A percentile compares a stretch with the other conserved stretches of the same genome.
These are phyloP conservation scores for Mycosphaerella arachidis DNA, from an alignment of 2,329 filamentous ascomycete species.

Conservation along the genomic window DNA sequence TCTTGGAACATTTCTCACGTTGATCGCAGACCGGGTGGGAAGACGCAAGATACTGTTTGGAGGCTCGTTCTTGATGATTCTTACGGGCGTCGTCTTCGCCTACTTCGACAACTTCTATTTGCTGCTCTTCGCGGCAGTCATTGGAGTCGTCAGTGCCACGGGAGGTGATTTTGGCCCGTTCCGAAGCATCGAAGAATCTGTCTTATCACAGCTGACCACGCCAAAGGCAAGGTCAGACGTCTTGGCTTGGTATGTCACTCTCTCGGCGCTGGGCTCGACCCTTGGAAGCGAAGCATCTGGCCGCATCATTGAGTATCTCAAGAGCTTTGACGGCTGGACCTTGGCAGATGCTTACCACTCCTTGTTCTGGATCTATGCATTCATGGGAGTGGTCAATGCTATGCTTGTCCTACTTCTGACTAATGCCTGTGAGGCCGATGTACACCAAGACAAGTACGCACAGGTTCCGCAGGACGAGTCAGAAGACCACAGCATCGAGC, in stretches of 20 bases:
- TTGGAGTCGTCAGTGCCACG: conserved; percentile 32
- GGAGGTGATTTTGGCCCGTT: conserved; percentile 66
- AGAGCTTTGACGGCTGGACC: conserved; percentile 45
- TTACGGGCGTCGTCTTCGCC: conserved; percentile 29
- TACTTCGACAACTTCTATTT: conserved; percentile 33
- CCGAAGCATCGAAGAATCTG: conserved; percentile 58
- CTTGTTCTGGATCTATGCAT: conserved; percentile 55
- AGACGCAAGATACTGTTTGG: conserved; percentile 29
- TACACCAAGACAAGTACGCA: conserved; percentile 25
- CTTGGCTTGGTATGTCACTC: conserved; percentile 62
- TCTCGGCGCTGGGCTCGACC: conserved; percentile 52
- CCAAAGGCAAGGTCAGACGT: conserved; percentile 56
- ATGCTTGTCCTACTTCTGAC: conserved; percentile 46
- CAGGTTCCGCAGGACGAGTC: conserved; percentile 26
- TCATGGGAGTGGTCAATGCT: conserved; percentile 53
- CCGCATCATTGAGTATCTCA: conserved; percentile 47
- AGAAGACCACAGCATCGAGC: conserved; percentile 19
- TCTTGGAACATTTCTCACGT: conserved; percentile 31
- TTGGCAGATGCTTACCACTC: conserved; percentile 52
- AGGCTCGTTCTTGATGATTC: conserved; percentile 31
- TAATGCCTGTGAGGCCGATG: conserved; percentile 46
- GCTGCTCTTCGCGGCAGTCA: conserved; percentile 30
- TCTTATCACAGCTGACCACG: conserved; percentile 55
- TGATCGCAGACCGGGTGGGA: conserved; percentile 33
- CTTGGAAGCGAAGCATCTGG: conserved; percentile 52